A percentile compares a stretch with the other conserved stretches of the same genome.
phyloP scores from a whole-genome alignment of 768 basidiomycete species.

The Daedaleopsis sinensis region DNA sequence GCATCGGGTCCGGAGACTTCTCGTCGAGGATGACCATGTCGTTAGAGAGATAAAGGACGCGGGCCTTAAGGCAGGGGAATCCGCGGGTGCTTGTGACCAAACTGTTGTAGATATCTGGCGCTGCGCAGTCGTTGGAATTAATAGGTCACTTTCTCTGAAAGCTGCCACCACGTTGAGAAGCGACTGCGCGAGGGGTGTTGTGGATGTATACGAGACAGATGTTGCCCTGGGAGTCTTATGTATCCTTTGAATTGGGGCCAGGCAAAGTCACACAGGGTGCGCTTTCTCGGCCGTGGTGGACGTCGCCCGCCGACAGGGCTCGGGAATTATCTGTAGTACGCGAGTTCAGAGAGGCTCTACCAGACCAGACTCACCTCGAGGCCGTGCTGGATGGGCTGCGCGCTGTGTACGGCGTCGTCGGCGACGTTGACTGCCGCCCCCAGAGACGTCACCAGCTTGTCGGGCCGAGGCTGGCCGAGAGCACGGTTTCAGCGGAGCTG shows the following conservation, averaged over 20 bases:
- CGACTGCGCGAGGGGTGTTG: conserved; percentile 14
- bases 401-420: background rate
- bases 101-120: conserved; percentile 6
- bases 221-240: conserved; percentile 10
- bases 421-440: background rate
- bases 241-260: too few species aligned
- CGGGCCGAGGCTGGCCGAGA: too few species aligned
- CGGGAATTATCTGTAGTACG: too few species aligned
- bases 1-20: conserved; percentile 34
- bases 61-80: conserved; percentile 15
- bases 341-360: background rate
- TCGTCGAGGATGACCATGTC: conserved; percentile 51
- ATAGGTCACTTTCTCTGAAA: conserved; percentile 4
- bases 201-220: conserved; percentile 7
- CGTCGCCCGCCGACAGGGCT: too few species aligned
- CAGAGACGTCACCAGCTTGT: background rate
- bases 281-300: too few species aligned
- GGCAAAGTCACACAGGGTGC: too few species aligned
- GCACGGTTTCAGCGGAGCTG: background rate
- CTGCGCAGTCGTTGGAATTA: conserved; percentile 19
- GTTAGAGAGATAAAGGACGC: conserved; percentile 8
- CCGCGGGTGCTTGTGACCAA: conserved; percentile 17
- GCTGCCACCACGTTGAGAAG: conserved; percentile 6
- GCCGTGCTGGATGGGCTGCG: background rate
- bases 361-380: background rate